Evolutionary conservation across 768 basidiomycete genomes (phyloP), one percentile per base, ranked within the genome.

Genomic region (Hygrocybe punicea): DNA sequence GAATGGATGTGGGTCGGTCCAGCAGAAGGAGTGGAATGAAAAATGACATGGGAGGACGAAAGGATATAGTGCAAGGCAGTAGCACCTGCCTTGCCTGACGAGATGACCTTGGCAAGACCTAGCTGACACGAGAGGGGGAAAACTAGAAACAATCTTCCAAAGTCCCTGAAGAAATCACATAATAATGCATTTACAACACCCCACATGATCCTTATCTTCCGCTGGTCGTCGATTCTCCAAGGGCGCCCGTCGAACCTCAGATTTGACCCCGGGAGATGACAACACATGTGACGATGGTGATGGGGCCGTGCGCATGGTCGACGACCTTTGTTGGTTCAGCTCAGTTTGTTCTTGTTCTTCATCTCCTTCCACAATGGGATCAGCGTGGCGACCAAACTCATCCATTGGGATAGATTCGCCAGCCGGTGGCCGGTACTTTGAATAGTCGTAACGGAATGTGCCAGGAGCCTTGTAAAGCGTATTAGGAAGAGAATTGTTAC

Each of bases 181-280:
- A 69, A 92, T 80, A 63, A 89, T 73, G 73, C 90, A 92, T 73
- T 86, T 88, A 78, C 90, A 92, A 67, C 90, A 91, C 37, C 86
- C 84, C 29, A 76, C 81, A 33, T 70, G 76, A 2, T 64, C 68
- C 13, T 78, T 80, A 6, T 85, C 82, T 34, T 84, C 81, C 10
- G 73, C 72, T 46, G 79, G 76, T 25, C 65, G 64, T 45, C 63
- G 68, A 51, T 62, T 62, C 53, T 71, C 69, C 39, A 67, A 64
- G 40, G 68, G 61, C 29, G 17, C 39, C n/a, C 44, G 24, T 71
- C 68, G 39, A 72, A 64, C 34, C 65, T 66, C 54, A 70, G 68
- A 42, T 62, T 62, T 25, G 66, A 37, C 42, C 47, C 51, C 19
- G 42, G 52, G 24, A 60, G 57, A 36, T 61, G 55, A n/a, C n/a